Conservation (phyloP, 108 stramenopile species). For the Pseudonitzschia pungens region DNA sequence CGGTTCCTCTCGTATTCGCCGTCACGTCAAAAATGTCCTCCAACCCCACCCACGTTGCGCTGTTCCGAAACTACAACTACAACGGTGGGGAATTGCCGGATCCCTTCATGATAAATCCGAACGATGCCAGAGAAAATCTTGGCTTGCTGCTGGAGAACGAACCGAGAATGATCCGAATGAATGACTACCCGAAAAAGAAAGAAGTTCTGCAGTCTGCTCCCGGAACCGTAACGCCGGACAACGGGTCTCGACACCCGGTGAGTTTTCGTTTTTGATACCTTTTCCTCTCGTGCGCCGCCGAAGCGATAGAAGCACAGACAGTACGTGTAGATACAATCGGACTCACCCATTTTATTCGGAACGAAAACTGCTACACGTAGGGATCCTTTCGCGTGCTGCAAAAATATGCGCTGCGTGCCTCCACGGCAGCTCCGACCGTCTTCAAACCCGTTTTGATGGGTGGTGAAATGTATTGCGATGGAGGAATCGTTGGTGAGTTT, state of each 20-base stretch:
- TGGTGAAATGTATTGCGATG: constrained; percentile 85
- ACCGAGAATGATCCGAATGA: constrained; percentile 30
- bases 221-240: constrained; percentile 11
- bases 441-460: constrained; percentile 87
- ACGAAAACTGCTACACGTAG: not conserved
- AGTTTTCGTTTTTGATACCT: not conserved
- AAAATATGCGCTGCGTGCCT: constrained; percentile 73
- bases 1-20: constrained; percentile 58
- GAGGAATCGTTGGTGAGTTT: constrained; percentile 63
- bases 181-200: constrained; percentile 22
- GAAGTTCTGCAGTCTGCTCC: not conserved
- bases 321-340: no score
- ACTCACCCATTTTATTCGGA: not conserved
- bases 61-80: constrained; percentile 88
- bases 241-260: constrained; percentile 69
- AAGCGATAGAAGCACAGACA: no score
- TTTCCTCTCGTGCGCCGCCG: no score
- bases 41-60: constrained; percentile 69
- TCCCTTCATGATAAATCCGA: constrained; percentile 67
- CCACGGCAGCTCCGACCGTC: constrained; percentile 87
- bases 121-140: constrained; percentile 61
- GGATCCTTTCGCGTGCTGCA: constrained; percentile 85
- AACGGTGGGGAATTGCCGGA: constrained; percentile 74
- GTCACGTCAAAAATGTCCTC: constrained; percentile 80
- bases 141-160: constrained; percentile 54